Evolutionary conservation across 352 stramenopile genomes (phyloP), one percentile per base, ranked within the genome.

Genomic region (Phytophthora cactorum): DNA sequence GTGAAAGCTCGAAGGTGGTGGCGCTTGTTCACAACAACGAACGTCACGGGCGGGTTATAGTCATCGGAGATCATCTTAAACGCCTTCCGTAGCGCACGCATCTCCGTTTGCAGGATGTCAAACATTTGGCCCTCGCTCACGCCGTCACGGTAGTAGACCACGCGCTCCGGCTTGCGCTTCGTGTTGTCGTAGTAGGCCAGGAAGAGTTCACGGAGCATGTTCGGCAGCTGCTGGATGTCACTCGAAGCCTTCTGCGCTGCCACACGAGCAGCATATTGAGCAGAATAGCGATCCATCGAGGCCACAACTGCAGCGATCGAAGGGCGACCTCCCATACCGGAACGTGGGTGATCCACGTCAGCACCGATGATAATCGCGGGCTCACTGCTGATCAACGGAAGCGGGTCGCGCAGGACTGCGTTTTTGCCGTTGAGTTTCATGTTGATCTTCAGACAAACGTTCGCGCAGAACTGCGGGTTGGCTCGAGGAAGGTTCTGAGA

Each of bases 141-240:
- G 25, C 89, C 89, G 47, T 97, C 88, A 27, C 89, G 86, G 66
- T 95, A 95, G 66, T 93, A 97, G 14, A 97, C 63, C 7, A 97
- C 87, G 9, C 79, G 81, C 44, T 90, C 76, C 0, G 89, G 89
- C 59, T 93, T 91, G 51, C 81, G 72, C 22, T 78, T 78, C 9
- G 85, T 95, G 31, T 76, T 68, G 12, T 80, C 59, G 58, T 90
- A 93, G 70, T 90, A 97, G 7, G 77, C 76, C 41, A 92, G 60
- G 50, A 97, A 84, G 5, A 97, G 67, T 10, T 93, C 84, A 14
- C 77, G 76, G 3, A 90, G 70, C 79, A 93, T 88, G 14, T 49
- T 59, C 12, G 81, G 81, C 11, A 91, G 60, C 43, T 86, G 76
- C 12, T 82, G 68, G 25, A 89, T 91, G 29, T 86, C 77, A 45